Evolutionary conservation across 768 basidiomycete genomes (phyloP), one percentile per base, ranked within the genome.

Genomic region (Inosperma sp.): DNA sequence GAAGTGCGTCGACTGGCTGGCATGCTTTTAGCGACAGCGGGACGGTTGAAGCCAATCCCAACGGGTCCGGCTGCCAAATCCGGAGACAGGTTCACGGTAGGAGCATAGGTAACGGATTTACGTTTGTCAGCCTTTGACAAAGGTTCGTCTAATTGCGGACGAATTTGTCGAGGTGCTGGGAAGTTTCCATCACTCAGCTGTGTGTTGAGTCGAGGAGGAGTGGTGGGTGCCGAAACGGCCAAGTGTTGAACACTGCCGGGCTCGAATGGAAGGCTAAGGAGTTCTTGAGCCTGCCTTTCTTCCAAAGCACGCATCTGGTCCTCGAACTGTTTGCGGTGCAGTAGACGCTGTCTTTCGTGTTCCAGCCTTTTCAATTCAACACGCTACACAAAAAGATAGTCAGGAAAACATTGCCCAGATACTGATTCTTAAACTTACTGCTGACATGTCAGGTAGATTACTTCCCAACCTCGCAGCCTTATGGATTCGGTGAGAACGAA

Each of bases 291-390:
- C 70, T 98, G 94, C 67, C 92, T 85, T 56, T 87, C 85, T 71
- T 97, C 93, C 56, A 98, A 79, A 48, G 78, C 83, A 49, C 87
- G 86, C 94, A 96, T 96, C 71, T 96, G 93, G 61, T 95, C 91
- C 70, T 98, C 94, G 68, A 97, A 98, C 61, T 90, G 70, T 69
- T 84, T 87, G 64, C 93, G 85, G 66, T 95, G 93, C 35, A 89
- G 66, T 31, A 72, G 72, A 55, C 93, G 90, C 69, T 93, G 90
- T 45, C 89, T 84, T 69, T 96, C 93, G 64, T 97, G 92, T 68
- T 93, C 85, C 56, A 88, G 71, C 59, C 93, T 87, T 67, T 93
- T 96, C 63, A 92, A 76, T 65, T 94, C 91, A 54, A 93, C 85
- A 60, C 89, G 88, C 87, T 90, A 55, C 51, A 26, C n/a, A 37